Evolutionary conservation across 1,139 yeast species (phyloP).

Genomic region (Magnusiomyces suaveolens): DNA sequence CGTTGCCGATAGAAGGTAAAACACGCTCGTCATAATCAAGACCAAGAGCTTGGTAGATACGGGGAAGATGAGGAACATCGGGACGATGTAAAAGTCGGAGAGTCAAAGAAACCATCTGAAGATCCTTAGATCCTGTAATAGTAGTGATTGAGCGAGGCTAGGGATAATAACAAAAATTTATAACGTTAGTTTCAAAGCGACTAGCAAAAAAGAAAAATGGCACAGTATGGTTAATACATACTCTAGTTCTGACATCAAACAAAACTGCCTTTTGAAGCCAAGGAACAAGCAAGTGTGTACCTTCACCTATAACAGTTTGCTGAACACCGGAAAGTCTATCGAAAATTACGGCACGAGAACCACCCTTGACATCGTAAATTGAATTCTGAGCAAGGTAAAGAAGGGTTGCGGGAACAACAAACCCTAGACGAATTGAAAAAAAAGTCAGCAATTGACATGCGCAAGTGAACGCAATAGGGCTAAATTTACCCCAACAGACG

Average conservation of each 20-base stretch:
- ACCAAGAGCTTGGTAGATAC: constrained; percentile 82
- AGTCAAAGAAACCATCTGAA: constrained; percentile 90
- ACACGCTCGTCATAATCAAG: constrained; percentile 95
- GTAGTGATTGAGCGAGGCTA: constrained; percentile 85
- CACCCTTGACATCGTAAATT: constrained; percentile 85
- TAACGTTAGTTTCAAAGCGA: neutral
- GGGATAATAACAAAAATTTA: constrained; percentile 15
- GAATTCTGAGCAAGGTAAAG: constrained; percentile 25
- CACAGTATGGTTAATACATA: neutral
- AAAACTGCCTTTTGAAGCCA: constrained; percentile 91
- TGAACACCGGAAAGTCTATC: constrained; percentile 88
- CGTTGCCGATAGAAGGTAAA: constrained; percentile 93
- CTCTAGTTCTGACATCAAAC: constrained; percentile 73
- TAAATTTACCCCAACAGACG: no score
- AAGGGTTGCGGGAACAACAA: constrained; percentile 25
- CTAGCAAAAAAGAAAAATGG: neutral
- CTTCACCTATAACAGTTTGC: constrained; percentile 82
- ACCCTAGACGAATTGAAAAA: constrained; percentile 14
- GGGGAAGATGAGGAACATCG: constrained; percentile 70
- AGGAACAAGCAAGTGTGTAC: constrained; percentile 89
- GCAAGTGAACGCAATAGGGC: no score
- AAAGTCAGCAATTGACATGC: no score
- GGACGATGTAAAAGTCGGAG: constrained; percentile 92
- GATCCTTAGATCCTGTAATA: constrained; percentile 92
- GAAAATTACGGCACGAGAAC: constrained; percentile 89